Evolutionary conservation across 108 stramenopile species (phyloP).

Genomic region (Cyclotella sp.): DNA sequence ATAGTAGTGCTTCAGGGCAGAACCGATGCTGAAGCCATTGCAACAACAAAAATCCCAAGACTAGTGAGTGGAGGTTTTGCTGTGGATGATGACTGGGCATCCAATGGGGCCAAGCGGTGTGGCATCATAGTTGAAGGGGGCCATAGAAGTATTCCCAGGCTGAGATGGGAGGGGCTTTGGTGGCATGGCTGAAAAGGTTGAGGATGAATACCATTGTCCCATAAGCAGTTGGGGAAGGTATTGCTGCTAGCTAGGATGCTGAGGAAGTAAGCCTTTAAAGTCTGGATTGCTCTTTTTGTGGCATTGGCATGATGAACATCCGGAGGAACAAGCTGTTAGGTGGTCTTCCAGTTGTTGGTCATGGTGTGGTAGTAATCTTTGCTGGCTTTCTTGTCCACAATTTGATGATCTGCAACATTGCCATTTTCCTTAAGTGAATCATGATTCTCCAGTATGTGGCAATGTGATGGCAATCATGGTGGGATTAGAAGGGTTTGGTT

Average conservation of each 20-base stretch:
- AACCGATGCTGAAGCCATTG: not conserved
- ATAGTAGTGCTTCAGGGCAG: not conserved
- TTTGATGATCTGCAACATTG: not conserved
- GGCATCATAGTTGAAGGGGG: not conserved
- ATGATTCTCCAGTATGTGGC: not conserved
- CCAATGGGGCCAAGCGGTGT: not conserved
- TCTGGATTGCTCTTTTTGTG: not conserved
- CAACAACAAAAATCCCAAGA: too few relatives aligned
- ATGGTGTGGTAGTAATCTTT: not conserved
- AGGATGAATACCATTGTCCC: not conserved
- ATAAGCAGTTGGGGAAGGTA: not conserved
- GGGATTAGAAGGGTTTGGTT: not conserved
- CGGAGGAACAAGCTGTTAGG: not conserved
- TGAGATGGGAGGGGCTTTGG: not conserved
- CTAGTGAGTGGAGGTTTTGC: too few relatives aligned
- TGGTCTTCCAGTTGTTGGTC: not conserved
- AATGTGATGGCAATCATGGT: not conserved
- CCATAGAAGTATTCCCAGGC: not conserved
- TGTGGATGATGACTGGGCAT: too few relatives aligned
- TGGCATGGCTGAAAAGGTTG: not conserved
- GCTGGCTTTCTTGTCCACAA: not conserved
- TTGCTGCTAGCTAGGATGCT: too few relatives aligned
- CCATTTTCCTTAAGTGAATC: not conserved
- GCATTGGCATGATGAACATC: not conserved
- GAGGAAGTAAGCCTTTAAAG: not conserved